These are phyloP conservation scores for Echinochloa phyllopogon DNA, from an alignment of 176 grass and related monocot genomes.

Conservation along the genomic window DNA sequence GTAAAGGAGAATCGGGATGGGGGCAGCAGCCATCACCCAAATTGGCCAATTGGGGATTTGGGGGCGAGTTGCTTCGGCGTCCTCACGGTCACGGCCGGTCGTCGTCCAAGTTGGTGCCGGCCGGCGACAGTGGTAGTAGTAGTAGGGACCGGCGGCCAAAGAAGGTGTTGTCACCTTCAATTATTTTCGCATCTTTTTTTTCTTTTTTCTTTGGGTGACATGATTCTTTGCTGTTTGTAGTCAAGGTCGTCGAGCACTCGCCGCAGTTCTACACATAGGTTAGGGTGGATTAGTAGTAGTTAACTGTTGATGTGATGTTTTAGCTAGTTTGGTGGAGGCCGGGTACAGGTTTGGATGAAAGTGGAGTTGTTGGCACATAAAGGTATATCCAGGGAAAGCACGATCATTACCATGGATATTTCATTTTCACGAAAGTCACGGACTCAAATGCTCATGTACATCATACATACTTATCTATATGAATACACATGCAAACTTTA, in stretches of 20 bases:
- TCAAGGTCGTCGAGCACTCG: background rate
- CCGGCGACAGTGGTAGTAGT: background rate
- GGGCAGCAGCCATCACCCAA: background rate
- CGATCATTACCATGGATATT: too few species aligned
- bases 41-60: too few species aligned
- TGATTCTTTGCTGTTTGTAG: constrained; percentile 3
- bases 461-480: too few species aligned
- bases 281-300: too few species aligned
- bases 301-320: background rate
- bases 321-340: background rate
- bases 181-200: background rate
- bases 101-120: background rate
- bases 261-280: background rate
- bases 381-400: too few species aligned
- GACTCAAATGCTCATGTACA: too few species aligned
- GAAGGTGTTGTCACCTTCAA: background rate
- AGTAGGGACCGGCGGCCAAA: background rate
- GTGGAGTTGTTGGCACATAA: too few species aligned
- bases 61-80: constrained; percentile 12
- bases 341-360: background rate
- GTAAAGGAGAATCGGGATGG: background rate
- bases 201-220: background rate
- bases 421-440: too few species aligned
- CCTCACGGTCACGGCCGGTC: too few species aligned
- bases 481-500: too few species aligned